Conservation (phyloP, 805 yeast genomes). For the Myxozyma melibiosi region DNA sequence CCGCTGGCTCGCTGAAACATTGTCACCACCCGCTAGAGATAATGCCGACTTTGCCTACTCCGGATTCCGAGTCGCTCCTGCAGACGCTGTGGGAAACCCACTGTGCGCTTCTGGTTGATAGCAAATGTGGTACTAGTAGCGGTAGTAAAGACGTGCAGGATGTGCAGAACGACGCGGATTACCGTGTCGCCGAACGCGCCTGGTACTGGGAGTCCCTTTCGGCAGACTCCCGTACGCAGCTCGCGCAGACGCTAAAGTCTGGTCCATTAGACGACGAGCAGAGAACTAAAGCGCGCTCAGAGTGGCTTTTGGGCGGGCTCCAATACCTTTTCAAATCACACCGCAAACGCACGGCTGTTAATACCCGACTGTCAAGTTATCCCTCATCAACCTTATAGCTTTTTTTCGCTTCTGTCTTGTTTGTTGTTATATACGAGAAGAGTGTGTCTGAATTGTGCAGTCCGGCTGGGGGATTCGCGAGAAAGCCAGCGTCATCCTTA, state of each 20-base stretch:
- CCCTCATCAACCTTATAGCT: no score
- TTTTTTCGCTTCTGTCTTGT: no score
- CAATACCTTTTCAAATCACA: no score
- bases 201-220: conserved; percentile 15
- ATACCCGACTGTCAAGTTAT: no score
- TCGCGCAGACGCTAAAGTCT: background rate
- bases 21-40: background rate
- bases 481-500: no score
- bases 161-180: conserved; percentile 4
- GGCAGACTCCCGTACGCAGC: background rate
- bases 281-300: no score
- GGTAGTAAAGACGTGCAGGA: conserved; percentile 1
- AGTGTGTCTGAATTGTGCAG: no score
- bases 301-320: no score
- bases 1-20: background rate
- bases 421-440: no score
- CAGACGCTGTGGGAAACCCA: background rate
- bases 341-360: no score
- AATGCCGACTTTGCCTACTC: background rate
- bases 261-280: no score
- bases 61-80: background rate
- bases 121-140: background rate
- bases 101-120: background rate
- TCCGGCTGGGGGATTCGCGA: no score
- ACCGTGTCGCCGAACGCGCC: conserved; percentile 5